Evolutionary conservation across 208 protist genomes (phyloP).

Genomic region (Trypanosoma platydactyli): DNA sequence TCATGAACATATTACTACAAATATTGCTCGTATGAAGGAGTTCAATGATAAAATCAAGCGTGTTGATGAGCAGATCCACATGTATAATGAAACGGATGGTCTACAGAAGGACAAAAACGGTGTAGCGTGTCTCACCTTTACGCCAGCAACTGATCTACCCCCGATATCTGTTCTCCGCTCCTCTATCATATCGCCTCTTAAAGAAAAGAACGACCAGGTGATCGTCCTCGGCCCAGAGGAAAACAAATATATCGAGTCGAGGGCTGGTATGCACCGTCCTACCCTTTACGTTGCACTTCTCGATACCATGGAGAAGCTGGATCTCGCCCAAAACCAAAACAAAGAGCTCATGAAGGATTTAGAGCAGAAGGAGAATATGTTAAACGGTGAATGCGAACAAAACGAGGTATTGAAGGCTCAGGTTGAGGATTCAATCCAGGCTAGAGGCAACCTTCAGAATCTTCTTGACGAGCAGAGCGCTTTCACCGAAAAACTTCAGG

Average conservation of each 20-base stretch:
- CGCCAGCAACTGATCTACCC: slow-evolving; percentile 18
- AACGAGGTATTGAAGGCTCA: slow-evolving; percentile 3
- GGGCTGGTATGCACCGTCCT: slow-evolving; percentile 29
- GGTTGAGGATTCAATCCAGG: slow-evolving; percentile 1
- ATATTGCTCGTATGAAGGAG: slow-evolving; percentile 43
- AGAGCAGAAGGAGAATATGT: background rate
- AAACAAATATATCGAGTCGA: slow-evolving; percentile 11
- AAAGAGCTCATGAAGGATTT: background rate
- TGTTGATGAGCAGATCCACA: slow-evolving; percentile 35
- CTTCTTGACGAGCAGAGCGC: slow-evolving; percentile 8
- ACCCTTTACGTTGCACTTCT: slow-evolving; percentile 37
- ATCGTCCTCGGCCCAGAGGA: slow-evolving; percentile 43
- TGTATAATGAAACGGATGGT: slow-evolving; percentile 21
- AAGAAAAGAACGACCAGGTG: slow-evolving; percentile 19
- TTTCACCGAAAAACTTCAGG: background rate
- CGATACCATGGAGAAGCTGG: slow-evolving; percentile 25
- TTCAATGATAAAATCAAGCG: slow-evolving; percentile 32
- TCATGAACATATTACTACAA: slow-evolving; percentile 42
- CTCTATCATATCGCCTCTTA: slow-evolving; percentile 25
- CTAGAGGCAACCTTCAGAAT: background rate
- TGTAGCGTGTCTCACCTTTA: slow-evolving; percentile 31
- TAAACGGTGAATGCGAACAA: background rate
- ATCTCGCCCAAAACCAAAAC: slow-evolving; percentile 1
- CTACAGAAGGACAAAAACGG: background rate
- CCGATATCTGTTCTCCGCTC: slow-evolving; percentile 36